phyloP scores from a whole-genome alignment of 352 stramenopile species.

The Phytophthora litchii region DNA sequence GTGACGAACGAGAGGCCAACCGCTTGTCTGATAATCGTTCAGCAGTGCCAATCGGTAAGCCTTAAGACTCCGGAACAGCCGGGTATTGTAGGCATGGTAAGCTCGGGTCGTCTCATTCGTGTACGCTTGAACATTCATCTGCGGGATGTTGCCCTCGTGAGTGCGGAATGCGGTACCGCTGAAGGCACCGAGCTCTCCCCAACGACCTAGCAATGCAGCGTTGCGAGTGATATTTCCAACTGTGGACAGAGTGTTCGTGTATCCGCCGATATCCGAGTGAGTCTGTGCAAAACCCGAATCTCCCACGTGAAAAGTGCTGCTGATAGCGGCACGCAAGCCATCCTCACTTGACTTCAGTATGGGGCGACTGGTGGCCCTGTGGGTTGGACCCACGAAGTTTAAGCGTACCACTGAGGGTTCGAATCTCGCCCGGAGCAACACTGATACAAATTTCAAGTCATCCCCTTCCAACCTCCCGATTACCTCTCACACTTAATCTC shows the following conservation, averaged over 20 bases:
- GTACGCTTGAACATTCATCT: constrained; percentile 37
- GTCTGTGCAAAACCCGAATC: constrained; percentile 30
- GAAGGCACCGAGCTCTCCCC: constrained; percentile 33
- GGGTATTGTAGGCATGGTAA: constrained; percentile 35
- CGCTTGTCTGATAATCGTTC: constrained; percentile 25
- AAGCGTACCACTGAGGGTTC: too few species aligned
- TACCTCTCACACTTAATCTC: too few species aligned
- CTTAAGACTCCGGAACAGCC: constrained; percentile 35
- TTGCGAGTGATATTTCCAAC: constrained; percentile 35
- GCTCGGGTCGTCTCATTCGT: constrained; percentile 25
- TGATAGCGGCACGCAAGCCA: constrained; percentile 33
- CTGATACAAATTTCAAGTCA: too few species aligned
- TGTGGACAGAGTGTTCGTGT: constrained; percentile 31
- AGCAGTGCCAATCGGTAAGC: constrained; percentile 28
- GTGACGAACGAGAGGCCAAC: constrained; percentile 32
- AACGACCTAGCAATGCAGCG: constrained; percentile 28
- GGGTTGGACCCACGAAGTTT: too few species aligned
- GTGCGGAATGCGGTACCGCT: constrained; percentile 33
- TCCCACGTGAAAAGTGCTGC: constrained; percentile 29
- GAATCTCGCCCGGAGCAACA: too few species aligned
- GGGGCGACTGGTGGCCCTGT: too few species aligned
- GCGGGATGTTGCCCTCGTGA: constrained; percentile 36
- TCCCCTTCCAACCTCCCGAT: too few species aligned
- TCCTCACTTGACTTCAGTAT: too few species aligned
- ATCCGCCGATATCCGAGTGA: constrained; percentile 35